Base-by-base conservation (phyloP, 164 flowering plant genomes). In the Umbilicus rupestris region DNA sequence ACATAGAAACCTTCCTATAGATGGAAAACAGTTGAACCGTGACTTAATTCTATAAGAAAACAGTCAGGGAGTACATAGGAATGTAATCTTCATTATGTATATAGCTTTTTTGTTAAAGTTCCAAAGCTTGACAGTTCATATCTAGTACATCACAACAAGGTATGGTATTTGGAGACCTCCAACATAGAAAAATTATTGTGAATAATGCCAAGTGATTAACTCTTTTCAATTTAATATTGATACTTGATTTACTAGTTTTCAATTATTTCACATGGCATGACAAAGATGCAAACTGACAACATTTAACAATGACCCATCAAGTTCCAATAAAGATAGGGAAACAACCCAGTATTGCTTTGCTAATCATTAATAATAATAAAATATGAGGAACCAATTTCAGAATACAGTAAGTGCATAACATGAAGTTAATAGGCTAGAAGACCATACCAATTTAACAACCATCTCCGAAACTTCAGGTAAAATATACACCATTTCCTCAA, bases 361-460 rank as follows among this genome's bases (percentile, higher is more conserved):
- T 49, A 49, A 49, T n/a, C 55, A 49, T 9, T n/a, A 7, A 49
- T 10, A 49, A n/a, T n/a, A n/a, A n/a, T 2, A 0, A 41, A 41
- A 49, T 20, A 49, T 49, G 55, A 49, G 11, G 3, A 66, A 39
- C 49, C 14, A 5, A 16, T 29, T 44, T 9, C 9, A 46, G 42
- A 63, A 24, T 33, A 14, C 12, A 16, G 7, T 66, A 37, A 3
- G 26, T 5, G 9, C 33, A 22, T 44, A 39, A 65, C 50, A 24
- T 59, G 7, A 19, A 29, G 15, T 19, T 14, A 37, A 7, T 57
- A 35, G 28, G 50, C 19, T 9, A 57, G 5, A 39, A 47, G 63
- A 3, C 26, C 5, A 66, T 80, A 82, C 95, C 79, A 46, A 33
- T 52, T 71, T 62, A 47, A 26, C 66, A 49, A 79, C 72, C 35